Percentiles rank a stretch among this genome's conserved stretches.
Conservation (phyloP, 2,329 filamentous ascomycete genomes). For the Aspergillus pseudoglaucus region DNA sequence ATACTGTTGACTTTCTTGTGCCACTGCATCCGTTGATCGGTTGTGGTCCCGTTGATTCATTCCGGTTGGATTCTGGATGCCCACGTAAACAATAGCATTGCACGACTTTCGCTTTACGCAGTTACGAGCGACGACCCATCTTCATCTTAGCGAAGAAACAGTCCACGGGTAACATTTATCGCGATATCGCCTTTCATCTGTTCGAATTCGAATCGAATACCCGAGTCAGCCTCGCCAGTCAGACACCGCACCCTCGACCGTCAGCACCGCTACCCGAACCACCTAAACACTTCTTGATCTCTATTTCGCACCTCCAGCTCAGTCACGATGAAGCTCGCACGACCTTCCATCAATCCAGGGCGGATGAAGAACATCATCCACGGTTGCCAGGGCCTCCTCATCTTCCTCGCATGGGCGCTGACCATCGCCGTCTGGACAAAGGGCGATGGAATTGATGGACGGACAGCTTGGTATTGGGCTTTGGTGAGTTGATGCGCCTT, state of each 20-base stretch:
- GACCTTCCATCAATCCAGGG: constrained; percentile 41
- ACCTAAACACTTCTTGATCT: not conserved
- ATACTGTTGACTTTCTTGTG: no score
- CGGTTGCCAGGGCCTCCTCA: constrained; percentile 47
- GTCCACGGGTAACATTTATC: no score
- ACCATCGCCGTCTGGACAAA: constrained; percentile 55
- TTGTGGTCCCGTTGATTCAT: no score
- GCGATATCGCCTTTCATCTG: not conserved
- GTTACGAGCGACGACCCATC: constrained; percentile 1
- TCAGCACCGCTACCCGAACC: not conserved
- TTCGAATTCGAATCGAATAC: not conserved
- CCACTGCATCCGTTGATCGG: no score
- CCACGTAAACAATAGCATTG: constrained; percentile 17
- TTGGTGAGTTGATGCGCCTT: constrained; percentile 39
- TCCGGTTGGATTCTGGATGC: constrained; percentile 9
- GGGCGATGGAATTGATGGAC: constrained; percentile 47
- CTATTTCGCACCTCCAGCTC: not conserved
- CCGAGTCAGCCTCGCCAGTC: not conserved
- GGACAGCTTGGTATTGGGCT: constrained; percentile 52
- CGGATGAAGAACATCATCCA: constrained; percentile 53
- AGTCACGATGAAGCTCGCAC: constrained; percentile 22
- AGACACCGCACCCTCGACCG: not conserved
- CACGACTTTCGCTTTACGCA: constrained; percentile 3
- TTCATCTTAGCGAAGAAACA: no score
- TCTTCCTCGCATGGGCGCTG: constrained; percentile 53